phyloP scores from a whole-genome alignment of 106 monocot species.

The Apostasia ramifera region DNA sequence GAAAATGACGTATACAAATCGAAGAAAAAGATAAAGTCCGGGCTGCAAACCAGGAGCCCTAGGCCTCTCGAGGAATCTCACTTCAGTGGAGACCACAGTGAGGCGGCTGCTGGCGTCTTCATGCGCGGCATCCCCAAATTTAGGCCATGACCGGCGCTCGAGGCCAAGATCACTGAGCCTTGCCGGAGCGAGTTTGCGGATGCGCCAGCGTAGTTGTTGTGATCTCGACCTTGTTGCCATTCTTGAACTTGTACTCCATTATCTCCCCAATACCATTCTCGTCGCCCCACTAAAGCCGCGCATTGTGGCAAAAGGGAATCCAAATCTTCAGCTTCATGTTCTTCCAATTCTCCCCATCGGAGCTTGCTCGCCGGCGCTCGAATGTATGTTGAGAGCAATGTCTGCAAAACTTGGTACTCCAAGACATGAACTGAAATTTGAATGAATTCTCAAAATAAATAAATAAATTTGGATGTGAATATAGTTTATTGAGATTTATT shows the following conservation, averaged over 20 bases:
- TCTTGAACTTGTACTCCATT: constrained; percentile 36
- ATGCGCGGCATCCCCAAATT: constrained; percentile 75
- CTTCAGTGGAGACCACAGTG: constrained; percentile 93
- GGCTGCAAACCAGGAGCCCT: constrained; percentile 48
- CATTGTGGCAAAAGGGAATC: too few species aligned
- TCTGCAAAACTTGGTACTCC: too few species aligned
- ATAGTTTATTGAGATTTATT: too few species aligned
- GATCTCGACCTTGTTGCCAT: constrained; percentile 79
- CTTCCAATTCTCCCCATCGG: constrained; percentile 81
- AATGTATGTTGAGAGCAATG: background rate
- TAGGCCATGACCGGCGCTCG: constrained; percentile 75
- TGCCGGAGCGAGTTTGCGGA: constrained; percentile 64
- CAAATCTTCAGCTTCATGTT: constrained; percentile 7
- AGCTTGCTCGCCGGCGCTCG: constrained; percentile 32
- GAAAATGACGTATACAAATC: too few species aligned
- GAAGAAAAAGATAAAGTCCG: background rate
- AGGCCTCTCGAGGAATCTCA: constrained; percentile 78
- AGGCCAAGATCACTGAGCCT: constrained; percentile 75
- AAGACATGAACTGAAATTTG: too few species aligned
- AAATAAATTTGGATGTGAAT: too few species aligned
- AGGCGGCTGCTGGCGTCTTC: constrained; percentile 68
- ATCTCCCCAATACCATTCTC: too few species aligned
- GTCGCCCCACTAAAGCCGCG: too few species aligned
- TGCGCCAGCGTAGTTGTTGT: constrained; percentile 45
- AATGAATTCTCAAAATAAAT: too few species aligned